phyloP scores from a whole-genome alignment of 495 filamentous ascomycete genomes.

The Penicillium robsamsonii region DNA sequence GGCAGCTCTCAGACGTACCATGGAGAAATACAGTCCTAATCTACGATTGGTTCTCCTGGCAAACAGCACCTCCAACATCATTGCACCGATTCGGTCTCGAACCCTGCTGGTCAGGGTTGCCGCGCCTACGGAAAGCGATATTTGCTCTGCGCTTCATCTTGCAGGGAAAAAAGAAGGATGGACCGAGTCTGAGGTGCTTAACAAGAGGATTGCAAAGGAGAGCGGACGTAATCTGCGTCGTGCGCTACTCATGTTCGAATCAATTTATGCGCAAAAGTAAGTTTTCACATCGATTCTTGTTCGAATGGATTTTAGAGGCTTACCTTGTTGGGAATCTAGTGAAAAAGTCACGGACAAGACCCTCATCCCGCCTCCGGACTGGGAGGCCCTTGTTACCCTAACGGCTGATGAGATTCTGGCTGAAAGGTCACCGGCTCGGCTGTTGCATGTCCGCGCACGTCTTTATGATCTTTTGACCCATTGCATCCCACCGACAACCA shows the following conservation, averaged over 20 bases:
- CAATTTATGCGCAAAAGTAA: conserved; percentile 95
- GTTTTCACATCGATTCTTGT: conserved; percentile 14
- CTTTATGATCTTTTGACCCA: conserved; percentile 95
- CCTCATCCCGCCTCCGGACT: conserved; percentile 89
- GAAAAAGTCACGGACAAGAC: conserved; percentile 88
- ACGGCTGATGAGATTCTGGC: conserved; percentile 88
- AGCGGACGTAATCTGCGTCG: conserved; percentile 87
- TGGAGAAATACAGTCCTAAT: conserved; percentile 99
- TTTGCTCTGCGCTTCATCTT: conserved; percentile 69
- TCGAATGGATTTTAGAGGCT: conserved; percentile 7
- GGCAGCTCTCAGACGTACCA: conserved; percentile 88
- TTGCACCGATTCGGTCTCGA: conserved; percentile 87
- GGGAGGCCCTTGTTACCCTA: conserved; percentile 84
- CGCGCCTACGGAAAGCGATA: conserved; percentile 81
- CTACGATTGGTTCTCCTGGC: conserved; percentile 85
- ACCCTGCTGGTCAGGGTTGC: conserved; percentile 89
- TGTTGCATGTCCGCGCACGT: conserved; percentile 84
- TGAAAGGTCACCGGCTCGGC: conserved; percentile 81
- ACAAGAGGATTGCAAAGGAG: conserved; percentile 83
- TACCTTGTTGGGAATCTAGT: conserved; percentile 44
- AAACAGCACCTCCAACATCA: conserved; percentile 95
- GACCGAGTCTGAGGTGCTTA: conserved; percentile 64
- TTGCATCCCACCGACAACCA: conserved; percentile 90
- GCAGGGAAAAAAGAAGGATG: conserved; percentile 79
- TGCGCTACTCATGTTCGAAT: conserved; percentile 93